These are phyloP conservation scores for Ascochyta fabae DNA, from an alignment of 2,329 filamentous ascomycete genomes.

Conservation along the genomic window DNA sequence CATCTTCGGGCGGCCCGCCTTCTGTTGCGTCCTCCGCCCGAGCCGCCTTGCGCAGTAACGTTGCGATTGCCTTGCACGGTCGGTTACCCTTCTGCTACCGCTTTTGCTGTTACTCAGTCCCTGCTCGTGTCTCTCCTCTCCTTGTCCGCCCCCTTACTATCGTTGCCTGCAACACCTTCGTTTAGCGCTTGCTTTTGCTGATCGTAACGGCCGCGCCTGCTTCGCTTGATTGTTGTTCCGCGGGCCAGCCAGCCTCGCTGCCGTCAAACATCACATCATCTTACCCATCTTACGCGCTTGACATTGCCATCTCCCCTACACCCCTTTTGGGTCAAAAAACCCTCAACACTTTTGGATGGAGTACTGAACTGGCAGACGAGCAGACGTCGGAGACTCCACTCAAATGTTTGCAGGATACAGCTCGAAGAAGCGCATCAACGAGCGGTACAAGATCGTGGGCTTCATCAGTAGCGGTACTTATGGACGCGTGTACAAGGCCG, in stretches of 20 bases:
- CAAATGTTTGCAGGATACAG: conserved; percentile 59
- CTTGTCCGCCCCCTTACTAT: conserved; percentile 6
- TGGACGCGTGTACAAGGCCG: conserved; percentile 95
- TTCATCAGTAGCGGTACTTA: conserved; percentile 99
- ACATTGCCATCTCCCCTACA: conserved; percentile 7
- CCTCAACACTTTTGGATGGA: not conserved
- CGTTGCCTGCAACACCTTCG: not conserved
- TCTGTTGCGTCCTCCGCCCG: conserved; percentile 39
- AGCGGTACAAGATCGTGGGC: conserved; percentile 94
- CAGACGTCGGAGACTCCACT: conserved; percentile 35
- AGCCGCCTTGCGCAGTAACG: conserved; percentile 45
- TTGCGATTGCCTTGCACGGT: conserved; percentile 52
- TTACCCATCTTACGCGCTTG: conserved; percentile 9
- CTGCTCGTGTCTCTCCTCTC: conserved; percentile 3
- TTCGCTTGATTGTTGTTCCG: conserved; percentile 26
- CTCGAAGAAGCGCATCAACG: conserved; percentile 83
- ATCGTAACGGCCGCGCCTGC: conserved; percentile 19
- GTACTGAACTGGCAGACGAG: conserved; percentile 9
- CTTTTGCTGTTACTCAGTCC: conserved; percentile 12
- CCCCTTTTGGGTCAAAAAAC: not conserved
- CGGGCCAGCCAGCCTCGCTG: conserved; percentile 16
- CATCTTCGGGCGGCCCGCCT: conserved; percentile 40
- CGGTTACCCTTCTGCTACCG: conserved; percentile 25
- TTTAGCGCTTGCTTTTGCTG: conserved; percentile 20
- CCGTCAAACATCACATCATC: conserved; percentile 10